A percentile compares a stretch with the other conserved stretches of the same genome.
phyloP scores from a whole-genome alignment of 2,329 filamentous ascomycete genomes.

The Sclerotinia borealis region DNA sequence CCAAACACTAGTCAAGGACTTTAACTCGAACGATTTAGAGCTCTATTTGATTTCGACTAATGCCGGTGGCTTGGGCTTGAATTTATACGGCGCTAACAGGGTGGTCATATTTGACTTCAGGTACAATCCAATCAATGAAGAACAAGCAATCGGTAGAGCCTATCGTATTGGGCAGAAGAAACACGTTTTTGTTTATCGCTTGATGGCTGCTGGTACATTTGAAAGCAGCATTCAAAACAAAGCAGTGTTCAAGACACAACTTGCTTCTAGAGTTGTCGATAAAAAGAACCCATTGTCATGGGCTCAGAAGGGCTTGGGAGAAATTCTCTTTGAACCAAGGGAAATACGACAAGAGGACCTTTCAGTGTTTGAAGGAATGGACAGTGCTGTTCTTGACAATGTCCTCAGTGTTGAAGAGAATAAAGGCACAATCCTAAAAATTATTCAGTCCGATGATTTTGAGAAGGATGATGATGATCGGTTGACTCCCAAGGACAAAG shows the following conservation, averaged over 20 bases:
- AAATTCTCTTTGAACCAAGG: conserved; percentile 55
- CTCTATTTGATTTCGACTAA: conserved; percentile 78
- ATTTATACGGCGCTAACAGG: conserved; percentile 76
- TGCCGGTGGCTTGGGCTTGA: conserved; percentile 77
- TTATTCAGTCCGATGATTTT: conserved; percentile 67
- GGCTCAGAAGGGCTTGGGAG: conserved; percentile 47
- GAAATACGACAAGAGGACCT: conserved; percentile 47
- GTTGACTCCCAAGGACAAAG: conserved; percentile 55
- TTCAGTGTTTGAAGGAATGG: conserved; percentile 49
- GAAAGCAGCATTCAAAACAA: conserved; percentile 70
- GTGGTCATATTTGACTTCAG: conserved; percentile 81
- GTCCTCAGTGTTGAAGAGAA: conserved; percentile 18
- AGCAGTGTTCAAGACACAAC: conserved; percentile 74
- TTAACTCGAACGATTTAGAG: conserved; percentile 53
- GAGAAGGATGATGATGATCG: conserved; percentile 61
- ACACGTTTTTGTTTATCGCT: conserved; percentile 76
- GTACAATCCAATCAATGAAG: conserved; percentile 75
- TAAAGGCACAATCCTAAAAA: conserved; percentile 41
- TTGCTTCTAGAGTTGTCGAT: conserved; percentile 76
- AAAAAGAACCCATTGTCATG: conserved; percentile 69
- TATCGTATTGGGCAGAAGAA: conserved; percentile 82
- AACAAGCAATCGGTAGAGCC: conserved; percentile 79
- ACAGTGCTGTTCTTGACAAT: conserved; percentile 52
- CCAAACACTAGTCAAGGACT: conserved; percentile 58
- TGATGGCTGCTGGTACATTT: conserved; percentile 72